Base-by-base conservation (phyloP, 192 early-diverging fungal species). In the Rhizophagus clarus region DNA sequence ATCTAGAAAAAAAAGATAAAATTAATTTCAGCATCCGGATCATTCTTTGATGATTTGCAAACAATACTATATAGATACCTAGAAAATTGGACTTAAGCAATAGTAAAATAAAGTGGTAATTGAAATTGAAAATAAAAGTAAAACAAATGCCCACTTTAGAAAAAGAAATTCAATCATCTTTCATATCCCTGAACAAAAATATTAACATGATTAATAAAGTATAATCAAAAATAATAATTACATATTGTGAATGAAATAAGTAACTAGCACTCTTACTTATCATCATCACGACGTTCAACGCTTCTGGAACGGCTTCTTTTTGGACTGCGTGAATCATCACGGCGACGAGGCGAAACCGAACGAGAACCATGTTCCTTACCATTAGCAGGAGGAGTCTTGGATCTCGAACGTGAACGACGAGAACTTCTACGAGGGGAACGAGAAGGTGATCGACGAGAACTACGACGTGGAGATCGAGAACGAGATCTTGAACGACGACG, bases 401-500 rank as follows among this genome's bases (percentile, higher is more conserved):
- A 77, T 49, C 76, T 63, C 20, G 62, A 67, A 20, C 83, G 83
- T 70, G 88, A 86, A 64, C 83, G 88, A 82, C 85, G 84, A 76
- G 42, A 76, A 69, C 72, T 81, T 79, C 81, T 31, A 72, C 80
- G 83, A 78, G 80, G 82, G 68, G 77, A 72, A 40, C 77, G 72
- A 77, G 82, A 81, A 22, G 76, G 24, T 74, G 82, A 77, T 29
- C 79, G 79, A 34, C 82, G 84, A 81, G 80, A 82, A 61, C 74
- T 78, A 72, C 82, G 73, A 45, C 74, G 79, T 72, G 86, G 88
- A 62, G 85, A 87, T 82, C 82, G 82, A 74, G 87, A 88, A 32
- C 88, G 87, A 76, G 87, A 89, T 67, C 88, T 84, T 45, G 86
- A 86, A 34, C 85, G 85, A 26, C 90, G 84, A 61, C 84, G 90